Evolutionary conservation across 1,284 basidiomycete species (phyloP).

Genomic region (Phellopilus nigrolimitatus): DNA sequence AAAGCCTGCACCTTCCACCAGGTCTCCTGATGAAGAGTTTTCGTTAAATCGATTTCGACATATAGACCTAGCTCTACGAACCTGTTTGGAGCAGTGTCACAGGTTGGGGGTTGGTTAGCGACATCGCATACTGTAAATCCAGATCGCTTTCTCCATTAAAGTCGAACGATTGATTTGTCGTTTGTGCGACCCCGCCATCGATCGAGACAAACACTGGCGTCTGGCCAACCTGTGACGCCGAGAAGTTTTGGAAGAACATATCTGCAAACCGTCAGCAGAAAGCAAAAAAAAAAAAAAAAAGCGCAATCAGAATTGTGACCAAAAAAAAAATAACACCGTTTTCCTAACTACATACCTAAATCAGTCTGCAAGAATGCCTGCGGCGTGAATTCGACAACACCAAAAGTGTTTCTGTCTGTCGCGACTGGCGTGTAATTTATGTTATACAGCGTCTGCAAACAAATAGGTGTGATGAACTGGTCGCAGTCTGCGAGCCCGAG

Average conservation of each 20-base stretch:
- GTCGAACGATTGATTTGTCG: constrained; percentile 30
- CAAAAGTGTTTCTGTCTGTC: constrained; percentile 23
- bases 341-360: constrained; percentile 27
- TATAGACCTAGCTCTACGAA: no score
- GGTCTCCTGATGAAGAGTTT: no score
- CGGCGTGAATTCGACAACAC: constrained; percentile 44
- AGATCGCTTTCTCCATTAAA: constrained; percentile 45
- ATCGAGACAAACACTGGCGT: constrained; percentile 33
- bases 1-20: constrained; percentile 24
- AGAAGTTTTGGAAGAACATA: constrained; percentile 40
- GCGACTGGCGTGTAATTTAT: constrained; percentile 16
- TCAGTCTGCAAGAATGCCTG: constrained; percentile 41
- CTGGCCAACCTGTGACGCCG: constrained; percentile 33
- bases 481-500: constrained; percentile 23
- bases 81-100: constrained; percentile 28
- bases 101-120: constrained; percentile 30
- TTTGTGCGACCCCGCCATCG: constrained; percentile 23
- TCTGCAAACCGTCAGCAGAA: constrained; percentile 23
- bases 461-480: constrained; percentile 24
- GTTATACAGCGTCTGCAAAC: constrained; percentile 24
- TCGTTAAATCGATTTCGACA: no score
- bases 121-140: constrained; percentile 39
- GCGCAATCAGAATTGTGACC: neutral
- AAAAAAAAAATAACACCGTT: neutral
- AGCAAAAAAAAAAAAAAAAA: neutral